Conservation (phyloP, 2,329 filamentous ascomycete genomes). For the Dendryphion nanum region DNA sequence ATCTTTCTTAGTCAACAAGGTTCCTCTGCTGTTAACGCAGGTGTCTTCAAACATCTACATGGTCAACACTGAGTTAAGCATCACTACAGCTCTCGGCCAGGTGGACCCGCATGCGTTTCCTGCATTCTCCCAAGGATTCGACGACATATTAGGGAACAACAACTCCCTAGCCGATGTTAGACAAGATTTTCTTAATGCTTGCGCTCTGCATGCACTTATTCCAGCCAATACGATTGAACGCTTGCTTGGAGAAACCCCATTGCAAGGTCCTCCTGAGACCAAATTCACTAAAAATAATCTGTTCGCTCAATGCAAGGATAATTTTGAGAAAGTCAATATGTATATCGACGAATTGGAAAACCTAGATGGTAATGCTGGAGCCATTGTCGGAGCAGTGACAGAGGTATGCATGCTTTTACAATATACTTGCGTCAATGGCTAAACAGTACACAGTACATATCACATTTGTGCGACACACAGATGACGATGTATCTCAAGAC, state of each 20-base stretch:
- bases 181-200: conserved; percentile 85
- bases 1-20: conserved; percentile 79
- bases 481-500: conserved; percentile 79
- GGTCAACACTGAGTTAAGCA: conserved; percentile 62
- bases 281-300: conserved; percentile 77
- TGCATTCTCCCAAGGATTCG: conserved; percentile 63
- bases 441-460: conserved; percentile 56
- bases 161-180: conserved; percentile 65
- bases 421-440: conserved; percentile 3
- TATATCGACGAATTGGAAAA: conserved; percentile 80
- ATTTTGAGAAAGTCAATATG: conserved; percentile 71
- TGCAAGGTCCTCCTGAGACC: conserved; percentile 72
- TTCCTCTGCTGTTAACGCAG: conserved; percentile 61
- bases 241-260: conserved; percentile 79
- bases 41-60: conserved; percentile 59
- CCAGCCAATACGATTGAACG: conserved; percentile 73
- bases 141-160: conserved; percentile 54
- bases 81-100: conserved; percentile 63
- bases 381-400: conserved; percentile 69
- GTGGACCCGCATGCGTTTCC: conserved; percentile 64
- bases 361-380: conserved; percentile 88
- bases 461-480: conserved; percentile 67
- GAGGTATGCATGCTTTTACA: conserved; percentile 32
- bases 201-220: conserved; percentile 83
- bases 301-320: conserved; percentile 72